Evolutionary conservation across 371 early-diverging fungal genomes (phyloP).

Genomic region (Mucor mucedo): DNA sequence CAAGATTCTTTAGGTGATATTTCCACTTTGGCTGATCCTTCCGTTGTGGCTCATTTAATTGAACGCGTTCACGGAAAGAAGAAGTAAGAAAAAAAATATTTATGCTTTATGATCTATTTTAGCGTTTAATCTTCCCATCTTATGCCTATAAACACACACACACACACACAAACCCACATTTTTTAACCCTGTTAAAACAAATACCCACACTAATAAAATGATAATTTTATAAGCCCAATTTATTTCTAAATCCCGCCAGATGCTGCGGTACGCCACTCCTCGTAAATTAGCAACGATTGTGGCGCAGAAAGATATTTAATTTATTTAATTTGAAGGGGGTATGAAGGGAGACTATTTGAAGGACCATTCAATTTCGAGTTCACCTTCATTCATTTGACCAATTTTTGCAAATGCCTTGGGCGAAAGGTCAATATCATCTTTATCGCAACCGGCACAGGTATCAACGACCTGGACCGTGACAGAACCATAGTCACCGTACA

Average conservation of each 20-base stretch:
- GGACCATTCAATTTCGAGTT: constrained; percentile 4
- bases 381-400: constrained; percentile 14
- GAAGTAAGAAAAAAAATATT: background rate
- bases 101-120: too few species aligned
- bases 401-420: constrained; percentile 53
- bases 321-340: too few species aligned
- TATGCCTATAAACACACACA: too few species aligned
- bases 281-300: too few species aligned
- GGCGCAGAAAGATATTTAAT: too few species aligned
- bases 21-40: constrained; percentile 89
- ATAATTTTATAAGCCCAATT: background rate
- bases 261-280: too few species aligned
- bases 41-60: constrained; percentile 32
- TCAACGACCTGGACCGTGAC: constrained; percentile 54
- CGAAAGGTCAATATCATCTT: constrained; percentile 39
- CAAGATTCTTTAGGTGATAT: constrained; percentile 87
- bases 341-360: constrained; percentile 2
- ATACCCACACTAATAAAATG: background rate
- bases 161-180: too few species aligned
- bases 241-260: too few species aligned
- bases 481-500: constrained; percentile 31
- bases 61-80: constrained; percentile 34
- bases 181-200: background rate
- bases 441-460: constrained; percentile 50
- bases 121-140: too few species aligned